phyloP scores from a whole-genome alignment of 371 early-diverging fungal genomes.

The Gilbertella persicaria region DNA sequence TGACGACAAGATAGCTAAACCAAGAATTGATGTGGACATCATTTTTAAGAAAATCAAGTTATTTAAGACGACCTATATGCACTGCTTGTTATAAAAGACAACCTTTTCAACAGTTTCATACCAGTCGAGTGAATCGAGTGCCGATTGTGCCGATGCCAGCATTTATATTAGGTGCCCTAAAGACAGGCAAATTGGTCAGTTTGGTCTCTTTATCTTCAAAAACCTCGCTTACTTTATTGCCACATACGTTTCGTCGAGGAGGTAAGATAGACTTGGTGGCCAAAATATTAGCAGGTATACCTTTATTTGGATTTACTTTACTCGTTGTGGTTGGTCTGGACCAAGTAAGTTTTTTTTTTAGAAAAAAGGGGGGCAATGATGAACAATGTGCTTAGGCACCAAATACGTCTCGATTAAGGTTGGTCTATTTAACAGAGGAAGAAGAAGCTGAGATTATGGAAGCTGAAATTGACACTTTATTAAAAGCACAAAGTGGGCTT shows the following conservation, averaged over 20 bases:
- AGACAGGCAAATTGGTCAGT: slow-evolving; percentile 49
- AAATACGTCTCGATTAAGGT: slow-evolving; percentile 58
- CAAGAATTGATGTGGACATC: slow-evolving; percentile 14
- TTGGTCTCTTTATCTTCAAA: slow-evolving; percentile 50
- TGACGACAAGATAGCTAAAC: slow-evolving; percentile 15
- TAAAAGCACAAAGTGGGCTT: slow-evolving; percentile 31
- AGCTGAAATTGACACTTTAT: slow-evolving; percentile 30
- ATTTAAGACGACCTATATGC: slow-evolving; percentile 6
- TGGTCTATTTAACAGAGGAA: slow-evolving; percentile 57
- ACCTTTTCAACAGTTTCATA: slow-evolving; percentile 28
- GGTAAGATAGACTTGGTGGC: slow-evolving; percentile 22
- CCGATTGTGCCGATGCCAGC: slow-evolving; percentile 50
- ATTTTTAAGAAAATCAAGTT: background rate
- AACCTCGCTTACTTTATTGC: slow-evolving; percentile 49
- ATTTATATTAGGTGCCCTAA: slow-evolving; percentile 31
- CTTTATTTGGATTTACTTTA: slow-evolving; percentile 39
- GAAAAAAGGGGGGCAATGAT: background rate
- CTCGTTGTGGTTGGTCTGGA: slow-evolving; percentile 45
- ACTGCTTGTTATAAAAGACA: slow-evolving; percentile 5
- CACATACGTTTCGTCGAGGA: slow-evolving; percentile 42
- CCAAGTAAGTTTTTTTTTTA: slow-evolving; percentile 31
- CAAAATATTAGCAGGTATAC: slow-evolving; percentile 43
- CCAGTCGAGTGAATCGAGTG: slow-evolving; percentile 20
- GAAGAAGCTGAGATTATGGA: slow-evolving; percentile 47
- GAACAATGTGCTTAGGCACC: slow-evolving; percentile 38